Percentiles rank a stretch among this genome's conserved stretches.
Conservation (phyloP, 176 grass and related monocot genomes). For the Stipa capillata region DNA sequence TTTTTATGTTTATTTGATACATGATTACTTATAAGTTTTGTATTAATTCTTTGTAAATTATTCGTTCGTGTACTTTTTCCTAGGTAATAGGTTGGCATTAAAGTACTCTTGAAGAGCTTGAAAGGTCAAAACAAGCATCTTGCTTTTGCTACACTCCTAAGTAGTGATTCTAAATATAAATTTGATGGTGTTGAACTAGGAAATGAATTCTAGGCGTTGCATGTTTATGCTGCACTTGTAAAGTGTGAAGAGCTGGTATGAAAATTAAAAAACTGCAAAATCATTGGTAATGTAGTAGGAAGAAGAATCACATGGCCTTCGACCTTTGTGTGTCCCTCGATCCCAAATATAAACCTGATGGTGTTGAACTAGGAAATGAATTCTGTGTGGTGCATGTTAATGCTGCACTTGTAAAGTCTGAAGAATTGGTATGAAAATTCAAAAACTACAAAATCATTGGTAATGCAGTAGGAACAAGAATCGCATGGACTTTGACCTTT, state of each 20-base stretch:
- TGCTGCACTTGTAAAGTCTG: too few relatives aligned
- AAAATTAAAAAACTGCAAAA: background rate
- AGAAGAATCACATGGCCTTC: too few relatives aligned
- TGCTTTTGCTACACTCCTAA: background rate
- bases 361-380: too few relatives aligned
- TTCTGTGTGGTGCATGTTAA: too few relatives aligned
- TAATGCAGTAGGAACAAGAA: too few relatives aligned
- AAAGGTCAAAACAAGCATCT: background rate
- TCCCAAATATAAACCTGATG: too few relatives aligned
- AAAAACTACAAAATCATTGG: too few relatives aligned
- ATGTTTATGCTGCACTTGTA: background rate
- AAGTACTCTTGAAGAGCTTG: background rate
- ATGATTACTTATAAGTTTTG: background rate
- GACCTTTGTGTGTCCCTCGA: too few relatives aligned
- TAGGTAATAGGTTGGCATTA: background rate
- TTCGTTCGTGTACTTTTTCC: background rate
- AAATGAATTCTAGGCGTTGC: background rate
- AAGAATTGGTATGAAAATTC: too few relatives aligned
- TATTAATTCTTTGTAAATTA: background rate
- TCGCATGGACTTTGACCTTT: too few relatives aligned
- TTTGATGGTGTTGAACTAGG: background rate
- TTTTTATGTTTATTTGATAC: background rate
- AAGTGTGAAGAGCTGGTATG: background rate
- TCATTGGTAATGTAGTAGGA: background rate
- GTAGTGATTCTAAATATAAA: background rate